These are phyloP conservation scores for Aspergillus versicolor DNA, from an alignment of 2,329 filamentous ascomycete genomes.

Conservation along the genomic window DNA sequence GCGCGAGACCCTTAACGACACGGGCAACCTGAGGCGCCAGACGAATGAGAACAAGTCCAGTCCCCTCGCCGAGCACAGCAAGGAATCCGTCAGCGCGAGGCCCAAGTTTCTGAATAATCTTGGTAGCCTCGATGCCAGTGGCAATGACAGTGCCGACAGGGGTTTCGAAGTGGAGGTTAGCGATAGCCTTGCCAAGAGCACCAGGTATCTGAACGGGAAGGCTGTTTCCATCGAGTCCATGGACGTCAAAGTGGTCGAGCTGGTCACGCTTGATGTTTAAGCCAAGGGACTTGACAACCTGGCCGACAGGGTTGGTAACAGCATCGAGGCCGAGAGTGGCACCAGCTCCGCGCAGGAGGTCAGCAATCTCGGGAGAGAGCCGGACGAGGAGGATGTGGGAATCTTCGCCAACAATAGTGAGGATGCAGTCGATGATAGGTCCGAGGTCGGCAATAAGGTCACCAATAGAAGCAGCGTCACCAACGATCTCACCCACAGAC, in stretches of 20 bases:
- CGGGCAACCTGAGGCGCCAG: slow-evolving; percentile 1
- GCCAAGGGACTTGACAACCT: slow-evolving; percentile 23
- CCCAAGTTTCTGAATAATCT: neutral
- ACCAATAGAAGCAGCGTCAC: slow-evolving; percentile 13
- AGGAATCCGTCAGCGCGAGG: neutral
- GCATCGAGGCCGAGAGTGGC: slow-evolving; percentile 20
- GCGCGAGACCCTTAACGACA: neutral
- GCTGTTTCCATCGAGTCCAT: neutral
- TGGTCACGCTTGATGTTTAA: slow-evolving; percentile 14
- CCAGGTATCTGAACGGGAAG: neutral
- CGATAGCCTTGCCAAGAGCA: neutral
- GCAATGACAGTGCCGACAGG: slow-evolving; percentile 4
- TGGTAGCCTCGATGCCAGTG: neutral
- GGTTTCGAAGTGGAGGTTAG: neutral
- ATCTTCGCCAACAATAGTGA: slow-evolving; percentile 27
- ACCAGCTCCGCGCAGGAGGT: slow-evolving; percentile 13
- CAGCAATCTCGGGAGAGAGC: slow-evolving; percentile 23
- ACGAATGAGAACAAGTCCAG: neutral
- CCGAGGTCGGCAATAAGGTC: slow-evolving; percentile 22
- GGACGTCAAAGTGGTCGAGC: neutral
- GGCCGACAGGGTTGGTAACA: slow-evolving; percentile 27
- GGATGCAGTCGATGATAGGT: slow-evolving; percentile 19
- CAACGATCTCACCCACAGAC: slow-evolving; percentile 17
- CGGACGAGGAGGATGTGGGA: slow-evolving; percentile 21
- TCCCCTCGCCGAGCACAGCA: neutral